A percentile compares a stretch with the other conserved stretches of the same genome.
Evolutionary conservation across 129 eudicot species (phyloP).

Genomic region (Flaveria trinervia): DNA sequence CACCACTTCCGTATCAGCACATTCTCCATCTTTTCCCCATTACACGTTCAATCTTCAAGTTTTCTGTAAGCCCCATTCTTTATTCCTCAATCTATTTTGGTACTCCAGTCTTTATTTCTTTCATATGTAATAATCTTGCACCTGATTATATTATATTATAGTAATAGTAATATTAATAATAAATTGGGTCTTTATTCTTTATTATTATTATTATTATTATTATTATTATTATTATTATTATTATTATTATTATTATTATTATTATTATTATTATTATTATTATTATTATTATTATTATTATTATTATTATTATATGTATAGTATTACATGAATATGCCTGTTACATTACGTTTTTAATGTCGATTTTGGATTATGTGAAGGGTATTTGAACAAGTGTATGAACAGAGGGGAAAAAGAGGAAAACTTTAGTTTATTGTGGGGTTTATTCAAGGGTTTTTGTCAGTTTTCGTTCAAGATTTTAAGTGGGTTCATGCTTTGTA

Average conservation of each 20-base stretch:
- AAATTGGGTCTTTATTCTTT: slow-evolving; percentile 12
- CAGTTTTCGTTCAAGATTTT: background rate
- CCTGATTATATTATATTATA: background rate
- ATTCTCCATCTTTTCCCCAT: too few species aligned
- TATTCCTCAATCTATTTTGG: background rate
- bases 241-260: slow-evolving; percentile 23
- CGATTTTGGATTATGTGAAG: too few species aligned
- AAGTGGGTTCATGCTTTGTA: slow-evolving; percentile 21
- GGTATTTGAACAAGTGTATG: too few species aligned
- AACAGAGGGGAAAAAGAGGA: too few species aligned
- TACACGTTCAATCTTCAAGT: slow-evolving; percentile 26
- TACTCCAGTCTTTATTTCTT: too few species aligned
- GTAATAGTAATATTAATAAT: background rate
- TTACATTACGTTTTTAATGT: slow-evolving; percentile 30
- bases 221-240: slow-evolving; percentile 21
- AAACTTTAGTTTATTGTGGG: background rate
- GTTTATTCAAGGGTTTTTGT: slow-evolving; percentile 7
- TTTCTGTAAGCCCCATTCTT: slow-evolving; percentile 17
- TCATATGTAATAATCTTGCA: slow-evolving; percentile 22
- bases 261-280: slow-evolving; percentile 20
- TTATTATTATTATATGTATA: slow-evolving; percentile 11
- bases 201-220: slow-evolving; percentile 22
- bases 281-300: slow-evolving; percentile 21
- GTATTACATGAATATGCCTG: too few species aligned
- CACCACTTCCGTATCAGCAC: background rate